These are phyloP conservation scores for Coelastrella sp. DNA, from an alignment of 139 green algal species.

Conservation along the genomic window DNA sequence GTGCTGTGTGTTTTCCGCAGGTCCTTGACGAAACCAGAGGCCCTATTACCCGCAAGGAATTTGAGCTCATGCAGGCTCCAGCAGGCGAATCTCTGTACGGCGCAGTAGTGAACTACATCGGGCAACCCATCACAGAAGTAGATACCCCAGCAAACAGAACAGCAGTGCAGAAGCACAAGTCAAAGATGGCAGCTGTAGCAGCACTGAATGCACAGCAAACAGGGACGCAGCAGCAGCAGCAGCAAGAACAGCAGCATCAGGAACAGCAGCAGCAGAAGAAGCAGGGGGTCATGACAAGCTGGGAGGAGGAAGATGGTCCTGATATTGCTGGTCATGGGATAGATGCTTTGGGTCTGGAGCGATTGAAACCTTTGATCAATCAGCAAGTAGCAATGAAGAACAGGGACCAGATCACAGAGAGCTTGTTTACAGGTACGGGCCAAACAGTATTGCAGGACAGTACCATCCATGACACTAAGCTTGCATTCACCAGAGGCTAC, in stretches of 20 bases:
- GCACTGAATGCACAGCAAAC: constrained; percentile 28
- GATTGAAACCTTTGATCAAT: constrained; percentile 74
- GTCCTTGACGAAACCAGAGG: constrained; percentile 82
- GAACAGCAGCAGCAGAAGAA: neutral
- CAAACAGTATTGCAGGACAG: neutral
- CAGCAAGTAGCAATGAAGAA: constrained; percentile 76
- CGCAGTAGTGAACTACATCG: constrained; percentile 73
- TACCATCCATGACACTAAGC: no score
- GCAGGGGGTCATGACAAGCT: neutral
- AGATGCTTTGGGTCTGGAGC: constrained; percentile 48
- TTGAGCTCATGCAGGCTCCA: constrained; percentile 60
- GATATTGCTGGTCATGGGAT: neutral
- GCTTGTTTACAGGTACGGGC: constrained; percentile 77
- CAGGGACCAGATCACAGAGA: constrained; percentile 81
- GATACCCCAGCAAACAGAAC: constrained; percentile 14
- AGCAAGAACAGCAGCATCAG: neutral
- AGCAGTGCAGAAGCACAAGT: constrained; percentile 3
- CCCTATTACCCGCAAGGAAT: constrained; percentile 84
- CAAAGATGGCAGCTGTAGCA: constrained; percentile 41
- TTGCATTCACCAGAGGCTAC: no score
- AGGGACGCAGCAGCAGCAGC: neutral
- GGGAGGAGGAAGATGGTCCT: constrained; percentile 29
- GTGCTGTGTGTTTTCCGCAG: constrained; percentile 48
- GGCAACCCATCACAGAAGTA: constrained; percentile 50
- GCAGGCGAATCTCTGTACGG: constrained; percentile 60